Evolutionary conservation across 306 rosid species (phyloP), one percentile per base, ranked within the genome.

Genomic region (Bauhinia variegata): DNA sequence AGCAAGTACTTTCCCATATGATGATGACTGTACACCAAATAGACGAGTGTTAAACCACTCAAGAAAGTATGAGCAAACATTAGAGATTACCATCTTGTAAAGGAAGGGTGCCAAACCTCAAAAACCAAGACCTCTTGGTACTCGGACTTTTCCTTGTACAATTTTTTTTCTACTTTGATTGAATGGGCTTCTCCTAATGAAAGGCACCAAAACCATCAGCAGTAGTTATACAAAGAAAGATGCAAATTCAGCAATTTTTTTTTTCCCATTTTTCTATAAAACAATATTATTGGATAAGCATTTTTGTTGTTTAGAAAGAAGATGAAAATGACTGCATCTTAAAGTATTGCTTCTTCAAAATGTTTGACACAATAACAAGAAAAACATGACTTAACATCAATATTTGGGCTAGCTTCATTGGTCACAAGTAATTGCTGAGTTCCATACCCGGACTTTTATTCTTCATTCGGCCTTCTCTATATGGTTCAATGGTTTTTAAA

Each of bases 111-210:
- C 42, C 80, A 54, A 72, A 90, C 97, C 99, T 95, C 85, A 60
- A 95, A 95, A 75, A 95, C 91, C 75, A 90, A 72, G 73, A 95
- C 88, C 79, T 95, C 97, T 82, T 95, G 99, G 80, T 78, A 95
- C 55, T 85, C 83, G 17, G 97, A 95, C 69, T 79, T 88, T 37
- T 77, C 97, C 83, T 85, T 82, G 80, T 34, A 95, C 67, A 95
- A 68, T 44, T 77, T 75, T 13, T 82, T 71, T 44, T 95, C 91
- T 49, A 88, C 95, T 79, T 76, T 76, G 82, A 95, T 80, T 7
- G 99, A 88, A 78, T 85, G 99, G 54, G 85, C 97, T 83, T 95
- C 99, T 65, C 99, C 99, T 95, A 61, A 70, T 60, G 51, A 63
- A 49, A 56, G 54, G 7, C 11, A 65, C 32, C 12, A 65, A 71